Conservation (phyloP, 345 rosid species). For the Citrus australasica region DNA sequence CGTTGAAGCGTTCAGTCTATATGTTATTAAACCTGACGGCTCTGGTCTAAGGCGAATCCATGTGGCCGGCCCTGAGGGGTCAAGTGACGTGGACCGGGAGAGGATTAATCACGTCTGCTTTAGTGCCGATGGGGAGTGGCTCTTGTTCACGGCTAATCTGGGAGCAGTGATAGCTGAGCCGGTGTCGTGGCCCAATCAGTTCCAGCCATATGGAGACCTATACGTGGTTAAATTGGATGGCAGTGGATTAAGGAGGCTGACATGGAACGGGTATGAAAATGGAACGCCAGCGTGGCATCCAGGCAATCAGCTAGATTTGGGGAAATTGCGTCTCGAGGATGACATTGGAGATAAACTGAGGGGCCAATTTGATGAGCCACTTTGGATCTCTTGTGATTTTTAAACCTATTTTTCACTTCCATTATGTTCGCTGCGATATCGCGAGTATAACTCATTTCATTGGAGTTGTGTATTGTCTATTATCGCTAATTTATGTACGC, state of each 20-base stretch:
- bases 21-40: constrained; percentile 66
- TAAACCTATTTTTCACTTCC: neutral
- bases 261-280: constrained; percentile 80
- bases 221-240: constrained; percentile 55
- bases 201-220: constrained; percentile 86
- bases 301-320: constrained; percentile 25
- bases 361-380: constrained; percentile 63
- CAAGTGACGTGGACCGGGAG: constrained; percentile 57
- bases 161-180: constrained; percentile 72
- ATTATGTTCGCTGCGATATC: neutral
- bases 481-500: too few relatives aligned
- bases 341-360: constrained; percentile 42
- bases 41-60: constrained; percentile 53
- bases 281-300: constrained; percentile 82
- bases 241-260: constrained; percentile 68
- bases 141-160: constrained; percentile 61
- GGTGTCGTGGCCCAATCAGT: constrained; percentile 75
- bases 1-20: constrained; percentile 42
- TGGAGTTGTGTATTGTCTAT: too few relatives aligned
- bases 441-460: neutral
- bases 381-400: constrained; percentile 67
- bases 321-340: constrained; percentile 22
- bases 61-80: constrained; percentile 53
- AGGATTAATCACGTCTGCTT: constrained; percentile 82
- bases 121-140: constrained; percentile 66